phyloP scores from a whole-genome alignment of 805 yeast species.

The Saccharomycopsis olivae region DNA sequence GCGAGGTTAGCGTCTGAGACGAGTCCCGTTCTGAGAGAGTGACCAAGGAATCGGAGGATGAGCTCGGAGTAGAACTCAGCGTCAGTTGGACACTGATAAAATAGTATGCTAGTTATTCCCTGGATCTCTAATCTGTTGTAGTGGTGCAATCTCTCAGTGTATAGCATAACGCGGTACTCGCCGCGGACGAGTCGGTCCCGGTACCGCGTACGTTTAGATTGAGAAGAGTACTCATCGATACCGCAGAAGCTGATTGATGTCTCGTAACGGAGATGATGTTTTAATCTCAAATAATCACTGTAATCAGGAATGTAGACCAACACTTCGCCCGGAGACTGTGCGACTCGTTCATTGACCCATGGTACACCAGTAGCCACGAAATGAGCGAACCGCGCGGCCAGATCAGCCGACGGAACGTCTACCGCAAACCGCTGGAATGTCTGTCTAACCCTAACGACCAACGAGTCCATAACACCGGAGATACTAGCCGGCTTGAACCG shows the following conservation, averaged over 20 bases:
- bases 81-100: conserved; percentile 79
- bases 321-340: conserved; percentile 38
- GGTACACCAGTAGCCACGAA: conserved; percentile 71
- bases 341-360: conserved; percentile 39
- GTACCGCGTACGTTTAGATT: conserved; percentile 57
- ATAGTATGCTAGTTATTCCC: conserved; percentile 74
- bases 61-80: conserved; percentile 77
- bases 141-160: conserved; percentile 90
- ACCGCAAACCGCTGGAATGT: conserved; percentile 62
- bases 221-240: conserved; percentile 74
- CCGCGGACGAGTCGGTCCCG: conserved; percentile 60
- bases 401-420: conserved; percentile 48
- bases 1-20: conserved; percentile 31
- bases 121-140: conserved; percentile 75
- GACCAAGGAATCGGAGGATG: conserved; percentile 49
- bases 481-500: conserved; percentile 41
- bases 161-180: conserved; percentile 60
- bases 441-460: conserved; percentile 59
- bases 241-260: conserved; percentile 59
- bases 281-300: conserved; percentile 71
- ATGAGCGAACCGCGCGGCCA: conserved; percentile 72
- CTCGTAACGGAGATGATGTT: conserved; percentile 46
- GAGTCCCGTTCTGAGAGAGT: conserved; percentile 39
- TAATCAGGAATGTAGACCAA: conserved; percentile 77
- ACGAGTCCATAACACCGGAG: too few relatives aligned